Evolutionary conservation across 2,329 filamentous ascomycete genomes (phyloP), one percentile per base, ranked within the genome.

Genomic region (Cercospora sp.): DNA sequence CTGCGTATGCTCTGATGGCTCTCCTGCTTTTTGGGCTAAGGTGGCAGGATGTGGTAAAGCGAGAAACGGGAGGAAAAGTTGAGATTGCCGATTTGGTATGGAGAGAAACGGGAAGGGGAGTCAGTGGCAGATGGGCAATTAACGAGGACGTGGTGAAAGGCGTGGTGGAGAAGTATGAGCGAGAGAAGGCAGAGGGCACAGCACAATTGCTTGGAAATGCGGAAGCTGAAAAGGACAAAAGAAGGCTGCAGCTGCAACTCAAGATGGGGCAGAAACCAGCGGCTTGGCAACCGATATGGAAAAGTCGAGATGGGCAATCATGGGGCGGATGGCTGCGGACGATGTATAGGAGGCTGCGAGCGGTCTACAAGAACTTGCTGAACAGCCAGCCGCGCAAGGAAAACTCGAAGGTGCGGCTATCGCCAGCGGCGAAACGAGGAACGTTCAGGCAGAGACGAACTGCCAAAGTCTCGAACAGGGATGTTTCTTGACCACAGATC

Each of bases 1-100:
- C 67, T 1, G 67, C 67, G 9, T 68, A 68, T 53, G 30, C 63
- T 5, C 33, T 68, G 13, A 59, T 68, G 30, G 53, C 67, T 5
- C n/a, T 64, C 16, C 13, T 68, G 48, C 51, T 65, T 9, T 40
- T 68, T 36, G 67, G 30, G 23, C 26, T 51, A n/a, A 51, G 45
- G 10, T 51, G 45, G 45, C 18, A 51, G 18, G 45, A 51, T 51
- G 20, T 51, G 45, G 45, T 23, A 20, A 51, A 7, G 45, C 20
- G 18, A 51, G 18, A 23, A 51, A 12, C 9, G 10, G 18, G 45
- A 51, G 20, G 9, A 4, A n/a, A 23, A 20, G 16, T 42, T 8
- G 36, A 42, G 16, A n/a, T 42, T 42, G 18, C 18, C 6, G 45
- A 51, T 13, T 10, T 51, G 20, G 45, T 51, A 6, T 51, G 45